Evolutionary conservation across 179 eudicot genomes (phyloP).

Genomic region (Beta lomatogona): DNA sequence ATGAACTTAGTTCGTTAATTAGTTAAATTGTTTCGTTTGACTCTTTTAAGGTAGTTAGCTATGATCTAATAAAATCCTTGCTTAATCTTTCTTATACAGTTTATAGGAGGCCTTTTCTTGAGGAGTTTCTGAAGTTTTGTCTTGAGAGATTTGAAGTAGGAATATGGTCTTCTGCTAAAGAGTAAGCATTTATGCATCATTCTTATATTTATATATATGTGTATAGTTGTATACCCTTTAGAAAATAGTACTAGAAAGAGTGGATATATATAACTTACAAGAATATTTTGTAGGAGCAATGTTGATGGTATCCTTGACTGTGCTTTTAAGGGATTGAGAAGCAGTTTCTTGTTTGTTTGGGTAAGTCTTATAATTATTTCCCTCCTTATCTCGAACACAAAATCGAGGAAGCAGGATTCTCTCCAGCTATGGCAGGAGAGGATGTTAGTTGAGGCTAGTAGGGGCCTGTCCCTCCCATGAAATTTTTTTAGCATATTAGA

Average conservation of each 20-base stretch:
- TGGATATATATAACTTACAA: no score
- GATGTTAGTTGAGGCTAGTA: no score
- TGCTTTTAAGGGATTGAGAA: constrained; percentile 25
- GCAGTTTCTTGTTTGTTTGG: constrained; percentile 40
- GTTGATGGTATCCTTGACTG: constrained; percentile 32
- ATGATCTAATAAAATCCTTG: neutral
- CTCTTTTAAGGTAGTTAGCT: neutral
- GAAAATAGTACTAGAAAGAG: neutral
- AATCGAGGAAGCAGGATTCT: no score
- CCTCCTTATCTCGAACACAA: neutral
- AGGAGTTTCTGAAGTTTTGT: constrained; percentile 50
- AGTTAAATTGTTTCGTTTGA: neutral
- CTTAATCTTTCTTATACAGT: constrained; percentile 28
- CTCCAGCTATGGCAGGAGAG: no score
- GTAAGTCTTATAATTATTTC: constrained; percentile 28
- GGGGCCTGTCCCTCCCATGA: no score
- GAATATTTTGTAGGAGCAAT: constrained; percentile 31
- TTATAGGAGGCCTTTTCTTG: constrained; percentile 47
- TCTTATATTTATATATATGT: no score
- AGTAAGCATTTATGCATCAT: constrained; percentile 23
- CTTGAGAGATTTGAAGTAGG: constrained; percentile 55
- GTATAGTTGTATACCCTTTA: neutral
- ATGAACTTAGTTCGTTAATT: no score
- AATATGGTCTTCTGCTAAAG: constrained; percentile 55
- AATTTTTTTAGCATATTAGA: no score